Evolutionary conservation across 2,329 filamentous ascomycete species (phyloP).

Genomic region (Penicillium sp.): DNA sequence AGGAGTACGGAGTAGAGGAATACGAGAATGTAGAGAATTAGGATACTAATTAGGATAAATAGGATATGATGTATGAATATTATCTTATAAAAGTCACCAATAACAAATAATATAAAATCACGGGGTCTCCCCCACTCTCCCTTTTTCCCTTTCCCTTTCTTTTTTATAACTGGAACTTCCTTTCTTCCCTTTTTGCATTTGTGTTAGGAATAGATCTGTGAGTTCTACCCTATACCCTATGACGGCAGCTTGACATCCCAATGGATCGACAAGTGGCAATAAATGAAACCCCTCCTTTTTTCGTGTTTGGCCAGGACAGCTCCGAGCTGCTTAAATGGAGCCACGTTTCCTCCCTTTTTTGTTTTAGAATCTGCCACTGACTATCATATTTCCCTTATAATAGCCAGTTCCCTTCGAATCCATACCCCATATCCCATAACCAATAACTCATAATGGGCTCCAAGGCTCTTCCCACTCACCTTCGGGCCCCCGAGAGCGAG

Average conservation of each 20-base stretch:
- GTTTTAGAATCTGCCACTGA: background rate
- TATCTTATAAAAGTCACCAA: background rate
- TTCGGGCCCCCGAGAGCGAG: conserved; percentile 56
- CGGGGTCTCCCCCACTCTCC: conserved; percentile 2
- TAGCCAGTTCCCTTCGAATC: conserved; percentile 6
- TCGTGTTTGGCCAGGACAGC: background rate
- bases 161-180: background rate
- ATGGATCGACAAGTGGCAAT: conserved; percentile 30
- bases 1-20: background rate
- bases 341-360: conserved; percentile 13
- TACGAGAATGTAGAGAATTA: background rate
- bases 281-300: conserved; percentile 18
- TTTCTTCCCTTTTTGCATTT: background rate
- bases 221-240: conserved; percentile 15
- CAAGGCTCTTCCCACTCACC: conserved; percentile 78
- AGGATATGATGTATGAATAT: background rate
- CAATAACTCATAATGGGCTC: conserved; percentile 60
- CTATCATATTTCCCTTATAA: conserved; percentile 2
- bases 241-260: conserved; percentile 32
- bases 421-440: background rate
- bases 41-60: too few relatives aligned
- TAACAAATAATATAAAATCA: conserved; percentile 1
- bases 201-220: background rate
- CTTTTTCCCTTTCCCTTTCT: conserved; percentile 7
- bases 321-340: background rate